Evolutionary conservation across 202 grass and related monocot species (phyloP).

Genomic region (Setaria viridis): DNA sequence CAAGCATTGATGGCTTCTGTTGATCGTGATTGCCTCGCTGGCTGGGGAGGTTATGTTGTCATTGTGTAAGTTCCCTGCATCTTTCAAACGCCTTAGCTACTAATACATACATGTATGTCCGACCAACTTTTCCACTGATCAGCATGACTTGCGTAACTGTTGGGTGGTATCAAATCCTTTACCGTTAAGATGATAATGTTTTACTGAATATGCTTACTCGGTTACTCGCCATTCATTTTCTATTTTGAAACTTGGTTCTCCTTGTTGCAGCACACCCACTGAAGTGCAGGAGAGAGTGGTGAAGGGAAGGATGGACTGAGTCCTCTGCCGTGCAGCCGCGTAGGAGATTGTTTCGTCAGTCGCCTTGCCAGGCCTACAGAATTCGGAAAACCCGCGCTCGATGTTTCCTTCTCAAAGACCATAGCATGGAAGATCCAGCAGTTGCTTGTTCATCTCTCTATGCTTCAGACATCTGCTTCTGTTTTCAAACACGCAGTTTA

Average conservation of each 20-base stretch:
- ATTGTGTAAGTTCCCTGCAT: slow-evolving; percentile 65
- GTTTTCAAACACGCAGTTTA: neutral
- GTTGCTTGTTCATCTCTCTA: slow-evolving; percentile 1
- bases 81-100: neutral
- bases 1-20: slow-evolving; percentile 81
- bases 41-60: slow-evolving; percentile 83
- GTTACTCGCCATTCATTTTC: neutral
- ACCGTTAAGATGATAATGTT: neutral
- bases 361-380: neutral
- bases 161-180: neutral
- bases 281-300: slow-evolving; percentile 86
- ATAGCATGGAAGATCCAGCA: slow-evolving; percentile 8
- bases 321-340: neutral
- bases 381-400: slow-evolving; percentile 2
- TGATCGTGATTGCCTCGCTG: slow-evolving; percentile 85
- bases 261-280: slow-evolving; percentile 72
- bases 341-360: slow-evolving; percentile 31
- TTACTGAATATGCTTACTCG: neutral
- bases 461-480: neutral
- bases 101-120: neutral
- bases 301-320: slow-evolving; percentile 95
- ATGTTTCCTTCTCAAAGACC: slow-evolving; percentile 27
- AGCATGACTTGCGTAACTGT: no score
- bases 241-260: slow-evolving; percentile 21
- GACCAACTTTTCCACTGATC: no score